phyloP scores from a whole-genome alignment of 345 rosid genomes.

The Eucalyptus pumila region DNA sequence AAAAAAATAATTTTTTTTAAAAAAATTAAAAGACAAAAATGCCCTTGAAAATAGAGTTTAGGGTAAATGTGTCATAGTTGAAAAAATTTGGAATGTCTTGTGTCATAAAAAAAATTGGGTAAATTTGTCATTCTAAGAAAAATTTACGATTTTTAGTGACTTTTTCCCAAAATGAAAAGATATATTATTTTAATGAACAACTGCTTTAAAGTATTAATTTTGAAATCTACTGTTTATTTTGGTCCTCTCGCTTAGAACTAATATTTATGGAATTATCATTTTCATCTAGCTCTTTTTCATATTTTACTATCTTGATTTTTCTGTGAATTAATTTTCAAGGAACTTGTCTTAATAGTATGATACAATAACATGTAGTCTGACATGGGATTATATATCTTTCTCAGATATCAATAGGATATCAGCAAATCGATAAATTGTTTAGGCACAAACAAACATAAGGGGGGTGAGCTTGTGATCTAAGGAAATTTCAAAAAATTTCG shows the following conservation, averaged over 20 bases:
- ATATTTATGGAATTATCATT: neutral
- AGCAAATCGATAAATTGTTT: neutral
- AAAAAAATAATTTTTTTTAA: too few relatives aligned
- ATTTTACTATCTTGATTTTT: neutral
- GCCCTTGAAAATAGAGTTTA: too few relatives aligned
- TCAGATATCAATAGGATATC: neutral
- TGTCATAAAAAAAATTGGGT: too few relatives aligned
- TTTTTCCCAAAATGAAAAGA: too few relatives aligned
- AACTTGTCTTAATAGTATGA: neutral
- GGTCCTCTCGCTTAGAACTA: neutral
- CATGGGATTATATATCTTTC: neutral
- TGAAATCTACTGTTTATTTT: neutral
- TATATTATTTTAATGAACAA: neutral
- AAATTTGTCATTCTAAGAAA: too few relatives aligned
- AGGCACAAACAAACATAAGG: neutral
- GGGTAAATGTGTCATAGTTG: too few relatives aligned
- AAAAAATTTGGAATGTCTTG: too few relatives aligned
- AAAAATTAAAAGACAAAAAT: too few relatives aligned
- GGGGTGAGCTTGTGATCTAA: neutral
- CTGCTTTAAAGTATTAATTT: neutral
- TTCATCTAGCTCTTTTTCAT: neutral
- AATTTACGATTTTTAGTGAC: too few relatives aligned
- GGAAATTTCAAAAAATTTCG: neutral
- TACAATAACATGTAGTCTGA: neutral
- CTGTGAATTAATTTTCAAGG: neutral